Evolutionary conservation across 1,284 basidiomycete species (phyloP).

Genomic region (Abortiporus biennis): DNA sequence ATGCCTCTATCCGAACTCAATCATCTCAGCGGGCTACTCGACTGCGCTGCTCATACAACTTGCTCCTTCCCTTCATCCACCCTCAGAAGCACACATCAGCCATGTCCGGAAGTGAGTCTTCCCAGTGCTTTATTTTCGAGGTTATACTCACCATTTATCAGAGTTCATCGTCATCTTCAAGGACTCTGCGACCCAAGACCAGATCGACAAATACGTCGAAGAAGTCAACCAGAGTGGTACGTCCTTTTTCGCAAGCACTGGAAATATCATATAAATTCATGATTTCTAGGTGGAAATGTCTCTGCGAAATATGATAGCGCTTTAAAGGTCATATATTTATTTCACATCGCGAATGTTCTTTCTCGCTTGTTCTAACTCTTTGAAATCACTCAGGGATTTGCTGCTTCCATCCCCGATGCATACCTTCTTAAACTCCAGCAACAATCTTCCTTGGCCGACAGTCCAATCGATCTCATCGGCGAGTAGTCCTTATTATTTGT

Average conservation of each 20-base stretch:
- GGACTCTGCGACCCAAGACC: slow-evolving; percentile 32
- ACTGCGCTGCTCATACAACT: not conserved
- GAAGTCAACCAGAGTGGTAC: slow-evolving; percentile 36
- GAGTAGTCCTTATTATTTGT: slow-evolving; percentile 12
- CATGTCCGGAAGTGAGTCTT: slow-evolving; percentile 11
- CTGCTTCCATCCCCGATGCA: slow-evolving; percentile 39
- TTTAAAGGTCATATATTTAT: slow-evolving; percentile 25
- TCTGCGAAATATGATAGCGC: slow-evolving; percentile 32
- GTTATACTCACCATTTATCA: slow-evolving; percentile 12
- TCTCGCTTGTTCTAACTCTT: slow-evolving; percentile 1
- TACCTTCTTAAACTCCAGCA: slow-evolving; percentile 19
- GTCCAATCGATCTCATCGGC: slow-evolving; percentile 59
- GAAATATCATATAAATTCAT: not conserved
- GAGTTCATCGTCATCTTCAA: slow-evolving; percentile 61
- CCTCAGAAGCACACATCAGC: not conserved
- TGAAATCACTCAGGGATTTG: slow-evolving; percentile 38
- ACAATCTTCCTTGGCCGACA: too few relatives aligned
- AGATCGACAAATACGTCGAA: slow-evolving; percentile 37
- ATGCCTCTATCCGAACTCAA: not conserved
- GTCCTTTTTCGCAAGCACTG: not conserved
- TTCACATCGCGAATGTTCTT: not conserved
- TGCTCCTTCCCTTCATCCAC: not conserved
- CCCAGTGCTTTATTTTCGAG: not conserved
- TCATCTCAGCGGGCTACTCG: too few relatives aligned
- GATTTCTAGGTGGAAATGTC: slow-evolving; percentile 37